Percentiles rank a stretch among this genome's conserved stretches.
phyloP scores from a whole-genome alignment of 345 rosid genomes.

The Camelina sativa region DNA sequence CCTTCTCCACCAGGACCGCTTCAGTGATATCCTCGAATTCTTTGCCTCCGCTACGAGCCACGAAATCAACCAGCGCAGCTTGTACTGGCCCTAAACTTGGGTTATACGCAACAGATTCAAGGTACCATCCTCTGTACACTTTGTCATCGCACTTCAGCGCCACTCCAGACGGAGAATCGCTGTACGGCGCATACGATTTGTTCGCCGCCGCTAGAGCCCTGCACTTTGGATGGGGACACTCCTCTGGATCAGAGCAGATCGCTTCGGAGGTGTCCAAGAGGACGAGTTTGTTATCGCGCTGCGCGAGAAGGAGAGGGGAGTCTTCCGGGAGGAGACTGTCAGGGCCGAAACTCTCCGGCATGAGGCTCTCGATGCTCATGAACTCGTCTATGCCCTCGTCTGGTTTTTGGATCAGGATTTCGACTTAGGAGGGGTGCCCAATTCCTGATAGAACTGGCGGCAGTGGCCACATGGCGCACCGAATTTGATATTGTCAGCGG shows the following conservation, averaged over 20 bases:
- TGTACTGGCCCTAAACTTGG: slow-evolving; percentile 85
- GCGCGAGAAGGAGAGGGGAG: slow-evolving; percentile 56
- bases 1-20: slow-evolving; percentile 72
- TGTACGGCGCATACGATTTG: slow-evolving; percentile 75
- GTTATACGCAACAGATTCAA: slow-evolving; percentile 76
- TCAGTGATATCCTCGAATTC: slow-evolving; percentile 62
- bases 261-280: background rate
- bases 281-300: slow-evolving; percentile 51
- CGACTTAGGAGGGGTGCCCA: slow-evolving; percentile 59
- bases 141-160: slow-evolving; percentile 51
- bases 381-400: background rate
- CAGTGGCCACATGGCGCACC: slow-evolving; percentile 94
- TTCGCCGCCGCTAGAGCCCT: slow-evolving; percentile 73
- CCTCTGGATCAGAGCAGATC: background rate
- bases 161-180: slow-evolving; percentile 74
- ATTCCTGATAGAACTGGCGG: slow-evolving; percentile 85
- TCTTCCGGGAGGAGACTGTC: background rate
- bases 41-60: slow-evolving; percentile 54
- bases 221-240: slow-evolving; percentile 18
- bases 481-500: slow-evolving; percentile 13
- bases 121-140: slow-evolving; percentile 66
- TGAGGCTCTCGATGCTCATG: background rate
- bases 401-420: slow-evolving; percentile 39
- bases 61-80: slow-evolving; percentile 77
- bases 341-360: background rate